Evolutionary conservation across 2,329 filamentous ascomycete genomes (phyloP).

Genomic region (Colletotrichum sp.): DNA sequence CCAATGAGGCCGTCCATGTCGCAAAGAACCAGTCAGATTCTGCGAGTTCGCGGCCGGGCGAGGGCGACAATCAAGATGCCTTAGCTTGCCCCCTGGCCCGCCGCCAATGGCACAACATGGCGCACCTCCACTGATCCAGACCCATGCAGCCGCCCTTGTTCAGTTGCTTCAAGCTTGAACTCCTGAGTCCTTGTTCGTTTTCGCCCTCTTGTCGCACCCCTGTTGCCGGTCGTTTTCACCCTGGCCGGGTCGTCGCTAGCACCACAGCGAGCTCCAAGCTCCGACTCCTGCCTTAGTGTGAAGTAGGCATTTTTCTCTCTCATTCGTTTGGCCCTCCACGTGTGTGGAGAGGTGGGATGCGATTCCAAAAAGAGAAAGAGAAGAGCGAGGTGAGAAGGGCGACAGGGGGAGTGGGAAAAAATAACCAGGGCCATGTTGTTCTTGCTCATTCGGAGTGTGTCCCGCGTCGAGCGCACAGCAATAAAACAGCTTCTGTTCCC

Average conservation of each 20-base stretch:
- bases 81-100: constrained; percentile 11
- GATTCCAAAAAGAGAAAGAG: constrained; percentile 16
- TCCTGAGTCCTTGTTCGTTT: neutral
- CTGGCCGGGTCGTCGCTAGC: constrained; percentile 9
- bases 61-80: constrained; percentile 15
- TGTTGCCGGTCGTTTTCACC: constrained; percentile 15
- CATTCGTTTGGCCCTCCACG: constrained; percentile 15
- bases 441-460: constrained; percentile 1
- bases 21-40: constrained; percentile 1
- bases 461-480: constrained; percentile 5
- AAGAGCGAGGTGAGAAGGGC: neutral
- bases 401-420: constrained; percentile 9
- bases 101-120: constrained; percentile 22
- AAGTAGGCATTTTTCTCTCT: neutral
- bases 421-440: constrained; percentile 1
- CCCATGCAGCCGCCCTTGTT: constrained; percentile 18
- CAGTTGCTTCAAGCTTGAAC: constrained; percentile 13
- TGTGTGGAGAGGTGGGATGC: constrained; percentile 18
- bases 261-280: constrained; percentile 16
- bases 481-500: constrained; percentile 8
- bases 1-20: constrained; percentile 4
- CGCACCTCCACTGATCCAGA: constrained; percentile 17
- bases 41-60: constrained; percentile 1
- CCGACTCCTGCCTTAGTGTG: neutral
- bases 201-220: constrained; percentile 5